Base-by-base conservation (phyloP, 2,329 filamentous ascomycete genomes). In the Fusarium nurragi region DNA sequence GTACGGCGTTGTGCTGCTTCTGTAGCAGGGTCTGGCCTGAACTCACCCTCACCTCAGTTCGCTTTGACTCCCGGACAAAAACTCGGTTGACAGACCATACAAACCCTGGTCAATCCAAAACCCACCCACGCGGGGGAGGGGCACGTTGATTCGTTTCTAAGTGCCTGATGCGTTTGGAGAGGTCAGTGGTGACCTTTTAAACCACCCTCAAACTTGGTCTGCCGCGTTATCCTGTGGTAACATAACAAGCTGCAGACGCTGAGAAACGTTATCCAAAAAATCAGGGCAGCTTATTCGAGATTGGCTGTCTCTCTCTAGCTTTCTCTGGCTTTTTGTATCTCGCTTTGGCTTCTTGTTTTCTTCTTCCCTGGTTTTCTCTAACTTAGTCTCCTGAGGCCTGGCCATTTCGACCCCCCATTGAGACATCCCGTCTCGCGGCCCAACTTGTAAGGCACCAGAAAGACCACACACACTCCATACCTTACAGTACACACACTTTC, bases 71-170 rank as follows among this genome's bases (percentile, higher is more conserved):
- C 30, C 25, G 19, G 30, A 18, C 38, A 43, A 26, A 52, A 63
- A 65, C 46, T 56, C 65, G 38, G 52, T 59, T 63, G 45, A 65
- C 50, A 41, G 28, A 28, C 26, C 48, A 25, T 21, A 25, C n/a
- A 64, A 38, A 51, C 41, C 52, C 56, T 68, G 53, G 60, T 53
- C 58, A 65, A 54, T 47, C 38, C 34, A 44, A 54, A 61, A 50
- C 54, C 66, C 67, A 65, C 59, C 60, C 66, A 64, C 69, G 69
- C 69, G 69, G 69, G 69, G 69, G 69, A 71, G 65, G 69, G 67
- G 67, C 65, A 60, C 49, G 39, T 63, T 68, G 65, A 68, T 67
- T 67, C 64, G 64, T 50, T 65, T 59, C 49, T 61, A 46, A 60
- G 49, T 68, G 59, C 65, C 69, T 63, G 62, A 71, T 69, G 61